These are phyloP conservation scores for Sporothrix globosa DNA, from an alignment of 2,329 filamentous ascomycete genomes.

Conservation along the genomic window DNA sequence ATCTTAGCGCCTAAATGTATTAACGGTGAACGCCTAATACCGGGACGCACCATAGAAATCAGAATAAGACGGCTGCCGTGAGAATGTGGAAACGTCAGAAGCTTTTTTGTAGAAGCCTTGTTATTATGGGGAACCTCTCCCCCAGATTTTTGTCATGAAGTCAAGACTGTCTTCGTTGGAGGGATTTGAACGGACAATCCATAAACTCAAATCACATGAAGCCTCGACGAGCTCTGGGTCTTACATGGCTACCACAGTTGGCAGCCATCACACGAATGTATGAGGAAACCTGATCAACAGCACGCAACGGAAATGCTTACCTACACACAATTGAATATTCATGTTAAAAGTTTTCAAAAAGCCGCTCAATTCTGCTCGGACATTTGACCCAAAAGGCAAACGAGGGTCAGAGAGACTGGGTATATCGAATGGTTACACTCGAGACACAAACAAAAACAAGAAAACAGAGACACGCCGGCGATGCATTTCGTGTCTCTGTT, in stretches of 20 bases:
- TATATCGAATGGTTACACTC: slow-evolving; percentile 1
- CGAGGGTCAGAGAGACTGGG: neutral
- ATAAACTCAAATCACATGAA: neutral
- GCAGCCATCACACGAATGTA: neutral
- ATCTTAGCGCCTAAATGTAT: too few relatives aligned
- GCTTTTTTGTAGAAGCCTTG: slow-evolving; percentile 12
- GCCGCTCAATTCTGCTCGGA: slow-evolving; percentile 22
- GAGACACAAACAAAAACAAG: neutral
- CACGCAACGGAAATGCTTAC: neutral
- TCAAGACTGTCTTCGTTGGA: neutral
- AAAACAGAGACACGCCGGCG: neutral
- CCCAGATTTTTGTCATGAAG: neutral
- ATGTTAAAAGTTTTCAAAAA: neutral
- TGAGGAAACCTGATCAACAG: neutral
- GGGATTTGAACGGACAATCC: neutral
- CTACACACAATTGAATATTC: neutral
- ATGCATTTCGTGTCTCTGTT: neutral
- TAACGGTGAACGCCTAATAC: too few relatives aligned
- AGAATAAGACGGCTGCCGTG: neutral
- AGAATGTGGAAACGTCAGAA: neutral
- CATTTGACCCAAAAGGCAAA: neutral
- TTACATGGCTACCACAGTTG: neutral
- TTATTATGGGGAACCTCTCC: neutral
- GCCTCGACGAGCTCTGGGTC: neutral
- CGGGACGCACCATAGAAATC: too few relatives aligned